Conservation (phyloP, 75 land plant genomes). For the Ceratopteris richardii region DNA sequence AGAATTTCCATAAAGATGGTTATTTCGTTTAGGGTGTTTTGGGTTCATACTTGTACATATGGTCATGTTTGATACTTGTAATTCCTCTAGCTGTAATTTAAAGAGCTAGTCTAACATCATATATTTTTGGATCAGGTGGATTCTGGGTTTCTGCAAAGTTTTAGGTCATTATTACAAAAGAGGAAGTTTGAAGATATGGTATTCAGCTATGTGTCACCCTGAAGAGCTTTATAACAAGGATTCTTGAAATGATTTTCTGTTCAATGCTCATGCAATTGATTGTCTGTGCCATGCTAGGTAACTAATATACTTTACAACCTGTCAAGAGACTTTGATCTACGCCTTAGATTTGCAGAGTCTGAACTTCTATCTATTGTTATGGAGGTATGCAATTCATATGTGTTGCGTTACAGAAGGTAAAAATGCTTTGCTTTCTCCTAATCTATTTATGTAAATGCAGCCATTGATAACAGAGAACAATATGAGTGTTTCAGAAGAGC, state of each 20-base stretch:
- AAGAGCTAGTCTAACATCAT: too few species aligned
- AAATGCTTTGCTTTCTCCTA: too few species aligned
- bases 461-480: neutral
- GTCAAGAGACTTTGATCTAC: slow-evolving; percentile 1
- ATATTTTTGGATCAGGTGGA: slow-evolving; percentile 10
- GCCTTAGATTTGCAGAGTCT: neutral
- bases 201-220: neutral
- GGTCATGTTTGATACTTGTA: too few species aligned
- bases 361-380: neutral
- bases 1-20: too few species aligned
- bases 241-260: too few species aligned
- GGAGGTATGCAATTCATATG: neutral
- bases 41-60: too few species aligned
- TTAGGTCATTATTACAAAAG: slow-evolving; percentile 4
- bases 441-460: neutral
- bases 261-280: too few species aligned
- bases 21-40: too few species aligned
- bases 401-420: neutral
- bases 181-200: slow-evolving; percentile 19
- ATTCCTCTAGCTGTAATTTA: too few species aligned
- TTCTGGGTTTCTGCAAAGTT: slow-evolving; percentile 6
- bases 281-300: neutral
- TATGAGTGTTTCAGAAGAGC: neutral
- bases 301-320: slow-evolving; percentile 2
- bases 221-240: too few species aligned